Base-by-base conservation (phyloP, 1,139 yeast species). In the Pichia cactophila region DNA sequence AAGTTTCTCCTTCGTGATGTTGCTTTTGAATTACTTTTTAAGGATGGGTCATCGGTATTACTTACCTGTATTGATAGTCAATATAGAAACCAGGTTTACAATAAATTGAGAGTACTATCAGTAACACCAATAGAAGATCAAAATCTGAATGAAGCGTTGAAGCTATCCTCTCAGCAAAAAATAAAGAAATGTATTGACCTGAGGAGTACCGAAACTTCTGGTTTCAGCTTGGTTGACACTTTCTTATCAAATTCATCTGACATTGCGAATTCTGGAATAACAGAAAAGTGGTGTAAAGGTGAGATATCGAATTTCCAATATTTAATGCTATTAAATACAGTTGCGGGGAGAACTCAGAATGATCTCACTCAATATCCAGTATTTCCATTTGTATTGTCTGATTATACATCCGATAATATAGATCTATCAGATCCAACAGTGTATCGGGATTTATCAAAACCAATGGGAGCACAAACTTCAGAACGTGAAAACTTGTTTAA, bases 351-450 rank as follows among this genome's bases (percentile, higher is more conserved):
- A 56, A 86, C 96, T 0, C 86, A 82, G 63, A 87, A 87, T 64
- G 96, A 87, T 62, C 66, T 87, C 49, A 86, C 95, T 0, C 96
- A 87, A 57, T 87, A 87, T 61, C 96, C 96, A 0, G 85, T 87
- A 0, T 87, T 87, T 56, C 96, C 96, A 0, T 87, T 95, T 95
- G 86, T 87, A 0, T 74, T 87, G 52, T 82, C 94, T 0, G 95
- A 87, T 61, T 86, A 87, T 61, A 72, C 78, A 1, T 83, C 90
- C 56, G 80, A 77, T 1, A 72, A 66, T 6, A 67, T 87, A 20
- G 89, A 87, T 61, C 68, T 87, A 36, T 63, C 69, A 4, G 69
- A 85, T 56, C 81, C 86, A 0, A 68, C 69, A 14, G 69, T 82
- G 0, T 87, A 76, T 60, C 70, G 96, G 55, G 95, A 87, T 61